These are phyloP conservation scores for Xylariaceae sp. DNA, from an alignment of 2,329 filamentous ascomycete genomes.

Conservation along the genomic window DNA sequence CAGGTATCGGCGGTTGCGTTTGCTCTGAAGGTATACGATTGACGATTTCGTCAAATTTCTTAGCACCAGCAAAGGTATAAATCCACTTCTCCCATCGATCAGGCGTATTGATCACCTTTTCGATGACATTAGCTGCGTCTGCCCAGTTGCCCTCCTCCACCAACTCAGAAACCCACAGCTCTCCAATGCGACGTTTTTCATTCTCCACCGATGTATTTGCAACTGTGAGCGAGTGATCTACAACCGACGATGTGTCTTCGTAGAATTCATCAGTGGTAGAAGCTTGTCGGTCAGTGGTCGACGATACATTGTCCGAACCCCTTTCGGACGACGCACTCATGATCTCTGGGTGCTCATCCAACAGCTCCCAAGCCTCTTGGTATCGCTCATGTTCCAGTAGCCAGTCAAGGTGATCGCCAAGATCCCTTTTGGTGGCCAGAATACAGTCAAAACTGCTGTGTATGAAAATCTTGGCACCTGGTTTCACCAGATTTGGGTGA, in stretches of 20 bases:
- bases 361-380: conserved; percentile 79
- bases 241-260: conserved; percentile 64
- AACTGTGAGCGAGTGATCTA: conserved; percentile 54
- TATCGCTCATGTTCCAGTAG: conserved; percentile 77
- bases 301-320: conserved; percentile 33
- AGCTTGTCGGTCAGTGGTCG: conserved; percentile 37
- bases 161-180: conserved; percentile 88
- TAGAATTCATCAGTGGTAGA: conserved; percentile 60
- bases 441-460: conserved; percentile 96
- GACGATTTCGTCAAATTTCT: conserved; percentile 86
- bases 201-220: conserved; percentile 68
- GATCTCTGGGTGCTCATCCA: conserved; percentile 83
- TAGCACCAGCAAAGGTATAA: conserved; percentile 81
- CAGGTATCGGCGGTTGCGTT: conserved; percentile 74
- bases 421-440: conserved; percentile 81
- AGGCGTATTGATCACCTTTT: conserved; percentile 74
- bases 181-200: conserved; percentile 87
- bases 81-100: conserved; percentile 94
- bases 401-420: conserved; percentile 83
- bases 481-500: conserved; percentile 52
- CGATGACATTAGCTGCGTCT: conserved; percentile 73
- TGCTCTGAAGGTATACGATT: conserved; percentile 73
- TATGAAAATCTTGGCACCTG: conserved; percentile 74
- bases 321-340: conserved; percentile 40
- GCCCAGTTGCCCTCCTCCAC: conserved; percentile 71